phyloP scores from a whole-genome alignment of 495 filamentous ascomycete genomes.

The Penicillium silybi region DNA sequence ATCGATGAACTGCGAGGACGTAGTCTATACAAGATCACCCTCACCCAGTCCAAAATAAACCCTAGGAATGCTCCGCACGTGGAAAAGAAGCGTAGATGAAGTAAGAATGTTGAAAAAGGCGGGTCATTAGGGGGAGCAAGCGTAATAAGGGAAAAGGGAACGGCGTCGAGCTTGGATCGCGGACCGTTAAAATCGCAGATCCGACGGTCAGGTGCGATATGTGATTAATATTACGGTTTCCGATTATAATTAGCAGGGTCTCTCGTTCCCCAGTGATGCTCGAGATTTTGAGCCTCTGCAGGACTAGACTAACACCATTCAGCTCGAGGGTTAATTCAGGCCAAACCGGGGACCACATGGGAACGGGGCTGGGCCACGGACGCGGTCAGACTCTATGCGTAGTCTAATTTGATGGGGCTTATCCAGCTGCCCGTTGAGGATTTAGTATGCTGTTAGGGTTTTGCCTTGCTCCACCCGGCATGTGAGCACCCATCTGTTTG shows the following conservation, averaged over 20 bases:
- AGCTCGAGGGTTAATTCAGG: slow-evolving; percentile 9
- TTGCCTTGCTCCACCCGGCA: slow-evolving; percentile 10
- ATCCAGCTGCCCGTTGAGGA: slow-evolving; percentile 16
- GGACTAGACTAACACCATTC: slow-evolving; percentile 9
- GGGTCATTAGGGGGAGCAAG: neutral
- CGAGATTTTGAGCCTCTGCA: slow-evolving; percentile 27
- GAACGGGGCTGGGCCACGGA: slow-evolving; percentile 5
- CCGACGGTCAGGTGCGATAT: slow-evolving; percentile 11
- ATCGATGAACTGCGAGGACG: neutral
- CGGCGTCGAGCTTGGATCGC: slow-evolving; percentile 4
- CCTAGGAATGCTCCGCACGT: slow-evolving; percentile 15
- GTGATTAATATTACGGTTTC: slow-evolving; percentile 5
- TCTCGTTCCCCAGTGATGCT: slow-evolving; percentile 16
- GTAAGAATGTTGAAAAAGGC: neutral
- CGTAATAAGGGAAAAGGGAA: neutral
- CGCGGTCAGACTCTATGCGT: neutral
- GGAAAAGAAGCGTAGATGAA: slow-evolving; percentile 12
- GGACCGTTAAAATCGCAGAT: slow-evolving; percentile 2
- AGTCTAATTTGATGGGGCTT: slow-evolving; percentile 15
- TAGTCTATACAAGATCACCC: slow-evolving; percentile 9
- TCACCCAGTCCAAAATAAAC: slow-evolving; percentile 15
- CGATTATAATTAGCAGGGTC: slow-evolving; percentile 4
- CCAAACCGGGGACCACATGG: slow-evolving; percentile 10
- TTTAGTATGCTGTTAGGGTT: slow-evolving; percentile 8
- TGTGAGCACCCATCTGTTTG: slow-evolving; percentile 8